These are phyloP conservation scores for Carex kokanica DNA, from an alignment of 176 grass and related monocot species.

Conservation along the genomic window DNA sequence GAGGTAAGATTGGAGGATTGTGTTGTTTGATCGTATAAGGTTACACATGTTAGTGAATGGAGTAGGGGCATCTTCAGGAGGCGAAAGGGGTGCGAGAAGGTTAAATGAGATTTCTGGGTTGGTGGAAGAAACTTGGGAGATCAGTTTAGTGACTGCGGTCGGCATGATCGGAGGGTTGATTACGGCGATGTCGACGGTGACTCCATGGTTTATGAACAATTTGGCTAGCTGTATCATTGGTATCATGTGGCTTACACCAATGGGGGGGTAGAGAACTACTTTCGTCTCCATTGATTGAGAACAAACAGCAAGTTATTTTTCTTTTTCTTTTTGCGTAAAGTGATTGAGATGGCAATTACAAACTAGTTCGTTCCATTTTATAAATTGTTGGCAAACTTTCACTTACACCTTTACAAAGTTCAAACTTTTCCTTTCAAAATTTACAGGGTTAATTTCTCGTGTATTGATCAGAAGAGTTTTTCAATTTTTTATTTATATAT, in stretches of 20 bases:
- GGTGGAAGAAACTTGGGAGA: slow-evolving; percentile 20
- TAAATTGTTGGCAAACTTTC: neutral
- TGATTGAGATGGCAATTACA: neutral
- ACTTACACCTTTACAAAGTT: too few relatives aligned
- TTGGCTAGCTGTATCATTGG: slow-evolving; percentile 62
- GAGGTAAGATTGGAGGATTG: slow-evolving; percentile 31
- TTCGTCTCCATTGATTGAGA: slow-evolving; percentile 8
- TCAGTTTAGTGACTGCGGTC: slow-evolving; percentile 3
- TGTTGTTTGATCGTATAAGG: slow-evolving; percentile 27
- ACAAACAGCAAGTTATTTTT: neutral
- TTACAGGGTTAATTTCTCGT: too few relatives aligned
- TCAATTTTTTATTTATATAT: too few relatives aligned
- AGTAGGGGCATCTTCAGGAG: slow-evolving; percentile 15
- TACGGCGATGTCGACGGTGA: slow-evolving; percentile 36
- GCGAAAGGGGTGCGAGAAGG: slow-evolving; percentile 23
- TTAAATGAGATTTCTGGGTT: slow-evolving; percentile 41
- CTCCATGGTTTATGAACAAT: slow-evolving; percentile 32
- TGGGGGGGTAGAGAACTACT: slow-evolving; percentile 41
- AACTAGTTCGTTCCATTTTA: neutral
- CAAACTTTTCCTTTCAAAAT: too few relatives aligned
- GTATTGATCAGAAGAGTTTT: too few relatives aligned
- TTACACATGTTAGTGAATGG: slow-evolving; percentile 33
- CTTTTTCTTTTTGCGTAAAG: neutral
- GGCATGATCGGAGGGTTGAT: slow-evolving; percentile 30
- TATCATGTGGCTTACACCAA: slow-evolving; percentile 56